Evolutionary conservation across 495 filamentous ascomycete species (phyloP).

Genomic region (Talaromyces stipitatus): DNA sequence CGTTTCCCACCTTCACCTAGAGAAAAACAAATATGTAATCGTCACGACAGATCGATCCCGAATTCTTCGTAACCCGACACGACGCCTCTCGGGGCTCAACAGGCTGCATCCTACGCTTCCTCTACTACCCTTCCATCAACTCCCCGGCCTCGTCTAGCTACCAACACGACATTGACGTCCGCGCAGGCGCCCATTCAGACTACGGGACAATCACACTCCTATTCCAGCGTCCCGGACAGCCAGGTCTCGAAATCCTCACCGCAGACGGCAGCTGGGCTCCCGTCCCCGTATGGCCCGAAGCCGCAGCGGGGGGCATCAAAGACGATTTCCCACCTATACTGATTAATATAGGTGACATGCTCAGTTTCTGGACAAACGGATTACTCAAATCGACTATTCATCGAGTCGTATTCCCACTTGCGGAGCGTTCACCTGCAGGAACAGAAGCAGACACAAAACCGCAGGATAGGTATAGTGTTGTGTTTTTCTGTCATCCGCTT

Average conservation of each 20-base stretch:
- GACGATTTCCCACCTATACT: constrained; percentile 62
- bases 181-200: constrained; percentile 62
- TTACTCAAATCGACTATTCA: constrained; percentile 81
- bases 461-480: constrained; percentile 79
- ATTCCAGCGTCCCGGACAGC: constrained; percentile 74
- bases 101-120: constrained; percentile 71
- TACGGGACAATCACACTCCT: constrained; percentile 63
- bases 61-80: constrained; percentile 75
- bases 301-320: neutral
- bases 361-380: constrained; percentile 87
- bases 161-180: constrained; percentile 46
- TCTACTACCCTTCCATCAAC: constrained; percentile 64
- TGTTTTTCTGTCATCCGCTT: constrained; percentile 85
- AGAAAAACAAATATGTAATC: neutral
- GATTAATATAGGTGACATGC: constrained; percentile 86
- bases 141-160: constrained; percentile 30
- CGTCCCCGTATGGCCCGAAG: constrained; percentile 34
- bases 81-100: constrained; percentile 49
- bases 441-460: constrained; percentile 24
- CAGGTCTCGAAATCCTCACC: constrained; percentile 78
- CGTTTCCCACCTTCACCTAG: neutral
- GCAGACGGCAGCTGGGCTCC: constrained; percentile 37
- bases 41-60: constrained; percentile 29
- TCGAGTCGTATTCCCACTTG: constrained; percentile 69
- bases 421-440: constrained; percentile 16